Evolutionary conservation across 352 stramenopile species (phyloP), one percentile per base, ranked within the genome.

Genomic region (Phytophthora cryptogea): DNA sequence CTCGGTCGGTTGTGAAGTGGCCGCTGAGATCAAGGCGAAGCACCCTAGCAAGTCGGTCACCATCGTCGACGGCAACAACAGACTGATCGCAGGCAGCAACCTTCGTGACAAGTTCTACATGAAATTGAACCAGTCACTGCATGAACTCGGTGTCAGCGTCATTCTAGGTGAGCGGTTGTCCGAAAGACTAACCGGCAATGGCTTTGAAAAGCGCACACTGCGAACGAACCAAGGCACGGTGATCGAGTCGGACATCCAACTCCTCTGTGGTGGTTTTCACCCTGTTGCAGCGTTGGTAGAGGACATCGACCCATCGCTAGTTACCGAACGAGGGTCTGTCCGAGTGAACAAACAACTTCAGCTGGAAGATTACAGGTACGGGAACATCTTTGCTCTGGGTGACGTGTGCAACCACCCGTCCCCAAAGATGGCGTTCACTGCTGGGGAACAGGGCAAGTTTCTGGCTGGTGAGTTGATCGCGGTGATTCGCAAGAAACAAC

Each of bases 1-100:
- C 1, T 27, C 75, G 0, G 77, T 90, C 8, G 79, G 79, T 14
- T 79, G 72, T 33, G 82, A 91, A 46, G 59, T 91, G 27, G 82
- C 82, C 0, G 75, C 66, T 4, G 81, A 89, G 48, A 86, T 91
- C 59, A 77, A 74, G 14, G 32, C 54, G n/a, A 73, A 82, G 46
- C 85, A 78, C 53, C 78, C 82, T 2, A 54, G 42, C 40, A 91
- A 91, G 54, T 69, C 55, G 4, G 77, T 91, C n/a, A 89, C 71
- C 8, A 78, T 91, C 39, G 31, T 89, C 6, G 68, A 87, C 1
- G 57, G 52, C 8, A 63, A 69, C 7, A 52, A 65, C 0, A 43
- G 66, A 20, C 70, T 91, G 28, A 59, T 88, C 4, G 39, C 63
- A 2, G 54, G 53, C 11, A 72, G 62, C 47, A 54, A 75, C 11